These are phyloP conservation scores for Ceratocystis papillata DNA, from an alignment of 2,329 filamentous ascomycete species.

Conservation along the genomic window DNA sequence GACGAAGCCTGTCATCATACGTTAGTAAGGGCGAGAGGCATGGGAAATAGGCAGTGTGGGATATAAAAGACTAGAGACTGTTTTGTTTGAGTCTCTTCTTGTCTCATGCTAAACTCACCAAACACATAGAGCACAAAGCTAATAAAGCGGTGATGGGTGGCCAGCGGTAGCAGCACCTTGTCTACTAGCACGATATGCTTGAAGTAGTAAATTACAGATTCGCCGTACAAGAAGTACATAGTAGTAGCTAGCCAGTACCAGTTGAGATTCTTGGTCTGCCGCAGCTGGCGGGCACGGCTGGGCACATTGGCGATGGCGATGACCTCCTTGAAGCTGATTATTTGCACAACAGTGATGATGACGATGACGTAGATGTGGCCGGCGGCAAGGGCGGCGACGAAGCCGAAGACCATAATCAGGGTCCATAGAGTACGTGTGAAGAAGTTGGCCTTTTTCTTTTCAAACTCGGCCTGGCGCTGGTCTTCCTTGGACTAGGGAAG, in stretches of 20 bases:
- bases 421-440: constrained; percentile 96
- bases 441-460: constrained; percentile 98
- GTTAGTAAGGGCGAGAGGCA: no score
- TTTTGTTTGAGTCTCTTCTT: no score
- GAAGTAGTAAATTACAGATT: constrained; percentile 99
- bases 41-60: constrained; percentile 28
- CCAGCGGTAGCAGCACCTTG: constrained; percentile 80
- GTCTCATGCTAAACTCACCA: constrained; percentile 44
- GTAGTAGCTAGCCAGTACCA: constrained; percentile 99
- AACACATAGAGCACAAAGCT: constrained; percentile 97
- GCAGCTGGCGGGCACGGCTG: constrained; percentile 77
- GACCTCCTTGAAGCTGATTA: constrained; percentile 97
- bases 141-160: constrained; percentile 96
- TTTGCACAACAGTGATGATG: constrained; percentile 85
- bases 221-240: constrained; percentile 98
- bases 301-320: constrained; percentile 95
- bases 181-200: constrained; percentile 97
- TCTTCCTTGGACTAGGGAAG: background rate
- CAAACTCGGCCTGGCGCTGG: constrained; percentile 52
- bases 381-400: constrained; percentile 86
- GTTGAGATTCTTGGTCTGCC: constrained; percentile 91
- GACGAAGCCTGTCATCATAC: constrained; percentile 61
- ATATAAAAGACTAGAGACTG: background rate
- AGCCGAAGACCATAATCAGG: constrained; percentile 88
- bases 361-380: constrained; percentile 96